These are phyloP conservation scores for Colletotrichum tanaceti DNA, from an alignment of 2,329 filamentous ascomycete genomes.

Conservation along the genomic window DNA sequence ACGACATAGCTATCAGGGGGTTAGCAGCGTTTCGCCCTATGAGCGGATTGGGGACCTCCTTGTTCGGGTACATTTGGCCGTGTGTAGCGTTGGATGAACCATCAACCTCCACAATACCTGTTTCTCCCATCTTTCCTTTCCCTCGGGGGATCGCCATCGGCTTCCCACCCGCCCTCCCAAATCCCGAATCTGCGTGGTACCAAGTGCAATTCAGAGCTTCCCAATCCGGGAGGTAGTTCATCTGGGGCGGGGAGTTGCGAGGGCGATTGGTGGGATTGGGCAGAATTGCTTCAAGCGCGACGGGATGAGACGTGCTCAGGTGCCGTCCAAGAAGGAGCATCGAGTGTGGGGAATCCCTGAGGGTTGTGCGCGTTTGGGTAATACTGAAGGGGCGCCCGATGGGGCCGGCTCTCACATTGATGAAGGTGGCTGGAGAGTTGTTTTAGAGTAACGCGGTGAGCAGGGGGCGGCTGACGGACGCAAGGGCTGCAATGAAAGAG, in stretches of 20 bases:
- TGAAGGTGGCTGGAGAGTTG: slow-evolving; percentile 14
- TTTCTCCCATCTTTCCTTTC: background rate
- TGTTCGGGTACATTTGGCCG: background rate
- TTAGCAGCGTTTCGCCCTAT: too few species aligned
- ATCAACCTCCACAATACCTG: background rate
- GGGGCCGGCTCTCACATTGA: slow-evolving; percentile 23
- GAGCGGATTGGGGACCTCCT: background rate
- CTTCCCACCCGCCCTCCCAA: too few species aligned
- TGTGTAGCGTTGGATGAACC: background rate
- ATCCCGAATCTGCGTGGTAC: background rate
- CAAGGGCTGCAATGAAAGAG: background rate
- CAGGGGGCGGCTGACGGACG: background rate
- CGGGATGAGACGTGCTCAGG: slow-evolving; percentile 3
- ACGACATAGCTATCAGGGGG: background rate
- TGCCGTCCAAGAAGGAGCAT: slow-evolving; percentile 16
- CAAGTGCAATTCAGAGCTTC: background rate
- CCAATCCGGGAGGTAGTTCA: background rate
- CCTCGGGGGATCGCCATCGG: background rate
- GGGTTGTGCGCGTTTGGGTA: slow-evolving; percentile 23
- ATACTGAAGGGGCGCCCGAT: slow-evolving; percentile 34
- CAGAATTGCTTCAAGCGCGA: background rate
- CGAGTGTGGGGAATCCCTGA: slow-evolving; percentile 31
- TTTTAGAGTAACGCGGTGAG: slow-evolving; percentile 7
- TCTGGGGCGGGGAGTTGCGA: background rate
- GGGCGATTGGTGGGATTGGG: slow-evolving; percentile 36